Evolutionary conservation across 192 early-diverging fungal genomes (phyloP).

Genomic region (Gonapodya prolifera): DNA sequence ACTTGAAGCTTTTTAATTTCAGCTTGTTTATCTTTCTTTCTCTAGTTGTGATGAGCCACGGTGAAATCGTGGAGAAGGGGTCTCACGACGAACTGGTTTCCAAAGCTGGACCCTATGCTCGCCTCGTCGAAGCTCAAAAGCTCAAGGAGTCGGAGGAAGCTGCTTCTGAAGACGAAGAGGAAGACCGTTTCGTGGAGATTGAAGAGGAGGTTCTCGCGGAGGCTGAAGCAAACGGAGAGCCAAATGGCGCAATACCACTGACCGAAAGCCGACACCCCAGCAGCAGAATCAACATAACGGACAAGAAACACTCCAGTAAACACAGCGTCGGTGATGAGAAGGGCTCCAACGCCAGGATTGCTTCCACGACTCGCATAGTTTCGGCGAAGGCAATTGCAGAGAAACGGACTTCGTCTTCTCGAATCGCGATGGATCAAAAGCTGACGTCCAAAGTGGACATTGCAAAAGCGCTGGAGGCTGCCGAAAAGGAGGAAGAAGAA

Average conservation of each 20-base stretch:
- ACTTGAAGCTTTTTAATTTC: not conserved
- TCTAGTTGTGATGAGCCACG: conserved; percentile 22
- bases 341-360: not conserved
- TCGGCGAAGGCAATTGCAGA: not conserved
- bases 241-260: not conserved
- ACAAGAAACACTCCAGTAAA: not conserved
- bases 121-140: conserved; percentile 18
- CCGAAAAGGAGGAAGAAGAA: conserved; percentile 3
- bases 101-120: conserved; percentile 17
- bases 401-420: not conserved
- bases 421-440: not conserved
- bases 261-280: not conserved
- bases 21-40: not conserved
- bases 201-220: not conserved
- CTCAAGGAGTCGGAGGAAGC: conserved; percentile 10
- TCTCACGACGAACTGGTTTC: conserved; percentile 17
- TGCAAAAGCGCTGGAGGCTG: conserved; percentile 8
- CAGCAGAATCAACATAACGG: not conserved
- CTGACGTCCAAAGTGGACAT: conserved; percentile 1
- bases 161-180: conserved; percentile 7
- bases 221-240: not conserved
- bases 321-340: not conserved
- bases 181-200: conserved; percentile 5
- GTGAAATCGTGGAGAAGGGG: conserved; percentile 24
- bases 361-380: not conserved